These are phyloP conservation scores for Linderniella brevidens DNA, from an alignment of 257 asterid species.

Conservation along the genomic window DNA sequence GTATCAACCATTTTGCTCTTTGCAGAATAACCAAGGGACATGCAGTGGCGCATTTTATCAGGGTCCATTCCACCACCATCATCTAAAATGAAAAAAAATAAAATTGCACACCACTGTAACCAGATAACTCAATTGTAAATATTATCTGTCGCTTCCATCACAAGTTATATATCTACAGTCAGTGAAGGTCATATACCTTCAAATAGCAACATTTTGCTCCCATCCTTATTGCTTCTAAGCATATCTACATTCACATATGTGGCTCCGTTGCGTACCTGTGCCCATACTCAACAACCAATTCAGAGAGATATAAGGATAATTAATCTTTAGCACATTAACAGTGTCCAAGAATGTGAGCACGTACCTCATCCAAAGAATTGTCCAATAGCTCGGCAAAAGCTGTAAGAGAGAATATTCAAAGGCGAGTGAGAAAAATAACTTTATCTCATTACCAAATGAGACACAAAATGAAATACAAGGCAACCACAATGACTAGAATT, in stretches of 20 bases:
- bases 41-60: conserved; percentile 81
- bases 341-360: not conserved
- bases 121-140: too few relatives aligned
- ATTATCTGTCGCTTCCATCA: not conserved
- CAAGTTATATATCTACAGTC: too few relatives aligned
- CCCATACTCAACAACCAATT: conserved; percentile 11
- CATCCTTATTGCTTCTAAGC: conserved; percentile 64
- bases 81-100: conserved; percentile 22
- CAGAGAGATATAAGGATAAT: not conserved
- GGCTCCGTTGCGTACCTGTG: conserved; percentile 72
- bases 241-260: conserved; percentile 65
- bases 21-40: conserved; percentile 94
- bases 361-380: conserved; percentile 85
- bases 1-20: conserved; percentile 71
- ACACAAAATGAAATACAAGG: conserved; percentile 8
- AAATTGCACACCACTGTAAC: not conserved
- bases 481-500: conserved; percentile 6
- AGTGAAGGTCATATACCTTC: conserved; percentile 37
- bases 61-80: conserved; percentile 97
- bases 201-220: conserved; percentile 68
- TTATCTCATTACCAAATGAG: too few relatives aligned
- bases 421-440: not conserved
- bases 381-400: conserved; percentile 97
- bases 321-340: too few relatives aligned
- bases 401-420: conserved; percentile 22